A percentile compares a stretch with the other conserved stretches of the same genome.
phyloP scores from a whole-genome alignment of 331 rosid species.

The Dryas integrifolia region DNA sequence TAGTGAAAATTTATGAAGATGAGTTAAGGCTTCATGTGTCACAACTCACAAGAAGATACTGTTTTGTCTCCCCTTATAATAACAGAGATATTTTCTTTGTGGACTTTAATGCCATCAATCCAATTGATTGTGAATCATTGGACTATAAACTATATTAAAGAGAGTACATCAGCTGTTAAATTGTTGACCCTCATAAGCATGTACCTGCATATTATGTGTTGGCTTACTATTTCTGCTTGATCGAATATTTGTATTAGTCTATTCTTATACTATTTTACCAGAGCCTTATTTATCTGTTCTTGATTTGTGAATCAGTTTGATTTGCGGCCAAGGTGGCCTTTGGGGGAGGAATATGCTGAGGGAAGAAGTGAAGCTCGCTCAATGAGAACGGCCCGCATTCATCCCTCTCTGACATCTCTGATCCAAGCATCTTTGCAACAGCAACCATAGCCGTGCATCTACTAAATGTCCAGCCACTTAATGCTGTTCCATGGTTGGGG shows the following conservation, averaged over 20 bases:
- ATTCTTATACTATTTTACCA: not conserved
- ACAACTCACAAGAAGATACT: not conserved
- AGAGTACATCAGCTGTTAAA: not conserved
- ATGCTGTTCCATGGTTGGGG: not conserved
- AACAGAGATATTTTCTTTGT: not conserved
- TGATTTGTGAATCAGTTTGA: slow-evolving; percentile 52
- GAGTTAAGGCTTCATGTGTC: not conserved
- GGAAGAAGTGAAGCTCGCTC: slow-evolving; percentile 89
- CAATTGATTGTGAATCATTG: not conserved
- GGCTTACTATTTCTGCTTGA: not conserved
- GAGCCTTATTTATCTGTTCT: not conserved
- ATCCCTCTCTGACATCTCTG: slow-evolving; percentile 85
- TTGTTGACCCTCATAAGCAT: not conserved
- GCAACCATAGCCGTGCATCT: slow-evolving; percentile 32
- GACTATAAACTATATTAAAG: not conserved
- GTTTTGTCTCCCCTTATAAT: not conserved
- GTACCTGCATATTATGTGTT: not conserved
- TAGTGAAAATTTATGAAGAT: not conserved
- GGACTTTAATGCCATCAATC: not conserved
- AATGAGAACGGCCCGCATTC: slow-evolving; percentile 68
- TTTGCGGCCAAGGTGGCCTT: slow-evolving; percentile 91
- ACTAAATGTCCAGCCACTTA: slow-evolving; percentile 12
- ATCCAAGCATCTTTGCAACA: slow-evolving; percentile 68
- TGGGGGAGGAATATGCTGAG: slow-evolving; percentile 79
- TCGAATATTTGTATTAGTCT: not conserved